Evolutionary conservation across 2,329 filamentous ascomycete genomes (phyloP).

Genomic region (Lojkania enalia): DNA sequence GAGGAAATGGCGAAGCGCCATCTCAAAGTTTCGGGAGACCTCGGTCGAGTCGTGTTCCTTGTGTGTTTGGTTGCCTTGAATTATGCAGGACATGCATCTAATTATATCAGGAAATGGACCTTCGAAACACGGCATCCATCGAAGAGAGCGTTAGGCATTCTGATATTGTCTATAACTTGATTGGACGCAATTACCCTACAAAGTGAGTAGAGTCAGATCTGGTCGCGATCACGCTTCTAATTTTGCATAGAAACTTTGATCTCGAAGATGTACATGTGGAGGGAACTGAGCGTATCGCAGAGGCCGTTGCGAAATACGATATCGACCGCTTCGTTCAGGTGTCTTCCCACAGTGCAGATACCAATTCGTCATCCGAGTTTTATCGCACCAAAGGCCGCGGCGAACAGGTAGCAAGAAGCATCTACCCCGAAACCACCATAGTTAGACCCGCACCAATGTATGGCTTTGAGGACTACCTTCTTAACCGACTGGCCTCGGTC

Average conservation of each 20-base stretch:
- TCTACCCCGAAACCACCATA: conserved; percentile 96
- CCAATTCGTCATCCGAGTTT: conserved; percentile 82
- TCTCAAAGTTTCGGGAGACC: conserved; percentile 92
- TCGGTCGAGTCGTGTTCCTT: conserved; percentile 86
- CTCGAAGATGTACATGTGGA: conserved; percentile 92
- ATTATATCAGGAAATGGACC: conserved; percentile 77
- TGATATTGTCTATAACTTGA: conserved; percentile 94
- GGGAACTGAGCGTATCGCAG: conserved; percentile 86
- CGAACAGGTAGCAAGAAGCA: conserved; percentile 80
- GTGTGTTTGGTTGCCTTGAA: conserved; percentile 52
- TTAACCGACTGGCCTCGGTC: conserved; percentile 79
- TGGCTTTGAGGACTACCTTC: conserved; percentile 89
- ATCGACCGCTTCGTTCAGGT: conserved; percentile 96
- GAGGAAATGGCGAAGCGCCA: conserved; percentile 99
- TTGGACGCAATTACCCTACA: conserved; percentile 92
- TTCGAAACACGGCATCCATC: conserved; percentile 91
- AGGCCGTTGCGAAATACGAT: conserved; percentile 96
- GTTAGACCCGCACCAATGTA: conserved; percentile 93
- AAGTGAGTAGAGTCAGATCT: conserved; percentile 66
- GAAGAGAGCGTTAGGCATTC: conserved; percentile 97
- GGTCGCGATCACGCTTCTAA: background rate
- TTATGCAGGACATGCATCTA: conserved; percentile 4
- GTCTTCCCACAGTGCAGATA: conserved; percentile 88
- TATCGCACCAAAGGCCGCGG: conserved; percentile 87
- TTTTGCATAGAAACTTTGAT: conserved; percentile 75